Percentiles rank a stretch among this genome's conserved stretches.
These are phyloP conservation scores for Emergomyces pasteurianus DNA, from an alignment of 2,329 filamentous ascomycete species.

Conservation along the genomic window DNA sequence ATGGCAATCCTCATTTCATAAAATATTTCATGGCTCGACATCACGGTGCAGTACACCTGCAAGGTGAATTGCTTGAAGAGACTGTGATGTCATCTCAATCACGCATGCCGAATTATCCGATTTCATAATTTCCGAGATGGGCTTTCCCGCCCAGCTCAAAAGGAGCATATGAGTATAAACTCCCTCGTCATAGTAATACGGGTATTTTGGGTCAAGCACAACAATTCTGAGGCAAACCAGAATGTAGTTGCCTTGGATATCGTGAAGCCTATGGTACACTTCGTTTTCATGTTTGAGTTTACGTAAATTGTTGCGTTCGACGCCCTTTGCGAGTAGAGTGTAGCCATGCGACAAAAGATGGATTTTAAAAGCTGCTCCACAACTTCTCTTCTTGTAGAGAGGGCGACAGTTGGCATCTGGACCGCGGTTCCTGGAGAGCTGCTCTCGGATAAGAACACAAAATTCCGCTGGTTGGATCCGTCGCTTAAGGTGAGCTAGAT, in stretches of 20 bases:
- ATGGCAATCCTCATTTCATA: no score
- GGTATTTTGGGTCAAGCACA: neutral
- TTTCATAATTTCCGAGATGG: neutral
- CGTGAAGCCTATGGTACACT: no score
- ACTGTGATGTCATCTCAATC: no score
- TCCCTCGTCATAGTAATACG: neutral
- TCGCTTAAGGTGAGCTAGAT: neutral
- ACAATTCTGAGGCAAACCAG: neutral
- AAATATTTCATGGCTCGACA: no score
- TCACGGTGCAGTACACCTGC: no score
- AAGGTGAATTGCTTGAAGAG: no score
- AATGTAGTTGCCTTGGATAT: neutral
- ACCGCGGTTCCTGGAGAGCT: conserved; percentile 4
- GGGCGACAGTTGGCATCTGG: conserved; percentile 5
- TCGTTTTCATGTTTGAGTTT: neutral
- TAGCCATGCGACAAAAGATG: conserved; percentile 5
- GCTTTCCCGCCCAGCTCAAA: neutral
- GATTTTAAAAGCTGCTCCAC: conserved; percentile 3
- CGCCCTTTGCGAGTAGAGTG: conserved; percentile 3
- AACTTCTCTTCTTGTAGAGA: no score
- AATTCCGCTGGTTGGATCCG: neutral
- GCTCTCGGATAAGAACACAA: neutral
- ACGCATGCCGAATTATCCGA: no score
- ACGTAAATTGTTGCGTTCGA: neutral
- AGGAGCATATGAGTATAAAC: neutral